Evolutionary conservation across 805 yeast species (phyloP).

Genomic region (Kodamaea restingae): DNA sequence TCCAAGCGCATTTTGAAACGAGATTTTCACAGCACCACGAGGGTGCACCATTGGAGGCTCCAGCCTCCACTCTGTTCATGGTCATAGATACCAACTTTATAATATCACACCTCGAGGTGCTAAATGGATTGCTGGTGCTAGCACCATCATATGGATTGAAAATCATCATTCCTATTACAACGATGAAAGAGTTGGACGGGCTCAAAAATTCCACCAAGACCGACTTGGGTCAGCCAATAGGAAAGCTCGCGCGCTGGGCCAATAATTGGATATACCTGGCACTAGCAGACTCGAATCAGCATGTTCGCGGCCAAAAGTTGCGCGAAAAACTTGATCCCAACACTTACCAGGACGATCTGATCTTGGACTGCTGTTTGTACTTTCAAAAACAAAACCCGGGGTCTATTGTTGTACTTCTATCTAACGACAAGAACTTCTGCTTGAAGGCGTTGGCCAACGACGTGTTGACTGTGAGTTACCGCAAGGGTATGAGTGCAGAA

Average conservation of each 20-base stretch:
- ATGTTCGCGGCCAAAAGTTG: constrained; percentile 62
- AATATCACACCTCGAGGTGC: constrained; percentile 57
- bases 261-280: constrained; percentile 70
- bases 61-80: constrained; percentile 33
- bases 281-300: constrained; percentile 48
- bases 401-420: constrained; percentile 53
- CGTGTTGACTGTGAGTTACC: constrained; percentile 56
- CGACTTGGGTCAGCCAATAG: constrained; percentile 37
- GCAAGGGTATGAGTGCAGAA: constrained; percentile 42
- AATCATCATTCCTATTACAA: constrained; percentile 67
- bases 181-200: constrained; percentile 78
- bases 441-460: constrained; percentile 68
- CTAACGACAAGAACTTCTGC: constrained; percentile 84
- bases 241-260: constrained; percentile 63
- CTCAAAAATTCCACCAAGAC: constrained; percentile 47
- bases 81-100: constrained; percentile 84
- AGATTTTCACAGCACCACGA: background rate
- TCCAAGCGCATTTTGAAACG: too few species aligned
- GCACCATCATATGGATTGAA: constrained; percentile 41
- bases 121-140: constrained; percentile 48
- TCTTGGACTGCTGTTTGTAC: constrained; percentile 77
- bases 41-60: background rate
- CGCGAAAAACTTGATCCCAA: constrained; percentile 47
- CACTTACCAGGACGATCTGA: constrained; percentile 69
- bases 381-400: constrained; percentile 39